Percentiles rank a stretch among this genome's conserved stretches.
phyloP scores from a whole-genome alignment of 2,329 filamentous ascomycete genomes.

The Aspergillus luchuensis region DNA sequence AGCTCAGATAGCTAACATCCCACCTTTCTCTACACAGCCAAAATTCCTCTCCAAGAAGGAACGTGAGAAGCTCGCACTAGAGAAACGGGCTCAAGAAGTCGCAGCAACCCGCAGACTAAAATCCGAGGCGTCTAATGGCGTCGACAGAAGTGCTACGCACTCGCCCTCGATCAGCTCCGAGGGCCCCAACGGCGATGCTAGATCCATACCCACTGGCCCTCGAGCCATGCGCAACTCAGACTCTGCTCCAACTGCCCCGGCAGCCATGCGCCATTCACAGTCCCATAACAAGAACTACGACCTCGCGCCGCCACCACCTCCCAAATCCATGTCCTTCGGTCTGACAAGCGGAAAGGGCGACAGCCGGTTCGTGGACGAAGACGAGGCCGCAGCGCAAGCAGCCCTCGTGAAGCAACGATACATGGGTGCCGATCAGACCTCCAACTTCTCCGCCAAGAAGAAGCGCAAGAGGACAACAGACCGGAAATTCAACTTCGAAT shows the following conservation, averaged over 20 bases:
- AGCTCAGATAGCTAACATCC: conserved; percentile 6
- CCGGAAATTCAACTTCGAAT: conserved; percentile 98
- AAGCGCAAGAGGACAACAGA: conserved; percentile 90
- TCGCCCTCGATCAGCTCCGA: conserved; percentile 21
- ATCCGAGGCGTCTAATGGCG: conserved; percentile 38
- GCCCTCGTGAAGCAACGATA: conserved; percentile 78
- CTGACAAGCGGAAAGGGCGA: not conserved
- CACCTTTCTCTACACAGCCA: conserved; percentile 53
- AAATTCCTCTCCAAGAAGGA: conserved; percentile 84
- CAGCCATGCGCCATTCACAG: conserved; percentile 46
- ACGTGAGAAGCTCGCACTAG: conserved; percentile 75
- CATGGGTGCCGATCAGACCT: conserved; percentile 87
- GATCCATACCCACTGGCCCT: conserved; percentile 68
- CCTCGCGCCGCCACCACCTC: conserved; percentile 54
- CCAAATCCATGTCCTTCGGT: conserved; percentile 22
- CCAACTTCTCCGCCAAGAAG: conserved; percentile 92
- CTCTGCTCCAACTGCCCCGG: conserved; percentile 58
- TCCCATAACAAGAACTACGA: conserved; percentile 51
- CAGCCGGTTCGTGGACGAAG: conserved; percentile 48
- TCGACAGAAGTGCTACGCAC: conserved; percentile 27
- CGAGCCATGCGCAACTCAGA: conserved; percentile 60
- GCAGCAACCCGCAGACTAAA: conserved; percentile 60
- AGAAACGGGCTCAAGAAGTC: conserved; percentile 73
- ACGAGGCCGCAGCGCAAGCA: conserved; percentile 68
- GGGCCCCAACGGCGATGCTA: conserved; percentile 28